Percentiles rank a stretch among this genome's conserved stretches.
Conservation (phyloP, 352 stramenopile genomes). For the Globisporangium recalcitrans region DNA sequence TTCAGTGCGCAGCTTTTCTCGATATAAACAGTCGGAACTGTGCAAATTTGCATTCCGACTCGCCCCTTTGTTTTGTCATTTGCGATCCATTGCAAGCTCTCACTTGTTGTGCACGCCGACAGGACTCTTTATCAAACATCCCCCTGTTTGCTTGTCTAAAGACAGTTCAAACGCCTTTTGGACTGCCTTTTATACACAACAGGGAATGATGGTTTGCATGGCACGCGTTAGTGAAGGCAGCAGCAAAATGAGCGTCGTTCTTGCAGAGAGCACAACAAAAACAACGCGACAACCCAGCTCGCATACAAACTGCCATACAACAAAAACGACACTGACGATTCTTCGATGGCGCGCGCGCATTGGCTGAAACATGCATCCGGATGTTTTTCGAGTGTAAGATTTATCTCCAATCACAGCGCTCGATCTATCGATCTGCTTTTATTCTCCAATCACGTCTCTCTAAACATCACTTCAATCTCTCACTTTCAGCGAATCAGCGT, state of each 20-base stretch:
- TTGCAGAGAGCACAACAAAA: neutral
- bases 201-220: too few relatives aligned
- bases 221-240: neutral
- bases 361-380: constrained; percentile 5
- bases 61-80: neutral
- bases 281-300: neutral
- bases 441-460: neutral
- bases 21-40: too few relatives aligned
- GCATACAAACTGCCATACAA: neutral
- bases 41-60: neutral
- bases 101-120: neutral
- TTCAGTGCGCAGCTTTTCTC: neutral
- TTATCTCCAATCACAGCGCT: neutral
- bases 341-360: constrained; percentile 2
- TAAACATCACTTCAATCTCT: too few relatives aligned
- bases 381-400: constrained; percentile 5
- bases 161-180: too few relatives aligned
- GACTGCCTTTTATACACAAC: too few relatives aligned
- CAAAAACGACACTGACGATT: constrained; percentile 2
- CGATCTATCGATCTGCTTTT: neutral
- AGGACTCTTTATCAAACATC: too few relatives aligned
- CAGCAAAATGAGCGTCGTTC: neutral
- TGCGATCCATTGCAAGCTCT: neutral
- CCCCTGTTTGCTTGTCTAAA: too few relatives aligned
- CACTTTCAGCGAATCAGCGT: neutral